phyloP scores from a whole-genome alignment of 768 basidiomycete species.

The Mycena maculata region DNA sequence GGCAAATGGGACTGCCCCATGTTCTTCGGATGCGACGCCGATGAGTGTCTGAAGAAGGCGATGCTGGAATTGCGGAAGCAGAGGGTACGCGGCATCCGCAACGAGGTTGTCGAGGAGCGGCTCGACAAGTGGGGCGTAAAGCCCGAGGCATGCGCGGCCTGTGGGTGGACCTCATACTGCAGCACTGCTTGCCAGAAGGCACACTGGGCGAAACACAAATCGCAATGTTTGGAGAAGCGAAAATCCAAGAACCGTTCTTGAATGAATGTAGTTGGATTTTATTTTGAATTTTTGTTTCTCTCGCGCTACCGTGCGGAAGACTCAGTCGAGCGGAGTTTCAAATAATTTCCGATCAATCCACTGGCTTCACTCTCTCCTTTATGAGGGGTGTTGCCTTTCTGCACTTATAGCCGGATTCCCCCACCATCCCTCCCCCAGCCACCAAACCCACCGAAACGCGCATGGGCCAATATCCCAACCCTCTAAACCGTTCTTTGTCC shows the following conservation, averaged over 20 bases:
- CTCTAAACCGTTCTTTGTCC: too few relatives aligned
- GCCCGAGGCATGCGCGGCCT: constrained; percentile 38
- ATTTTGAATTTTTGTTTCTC: too few relatives aligned
- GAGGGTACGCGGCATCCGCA: constrained; percentile 38
- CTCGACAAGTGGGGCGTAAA: constrained; percentile 40
- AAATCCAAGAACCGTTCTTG: not conserved
- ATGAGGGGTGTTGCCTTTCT: too few relatives aligned
- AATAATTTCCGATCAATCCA: too few relatives aligned
- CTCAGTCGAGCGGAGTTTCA: too few relatives aligned
- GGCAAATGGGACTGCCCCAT: constrained; percentile 42
- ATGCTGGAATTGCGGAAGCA: constrained; percentile 32
- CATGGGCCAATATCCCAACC: too few relatives aligned
- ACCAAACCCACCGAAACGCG: too few relatives aligned
- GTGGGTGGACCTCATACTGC: constrained; percentile 38
- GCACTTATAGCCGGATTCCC: too few relatives aligned
- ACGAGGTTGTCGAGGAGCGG: constrained; percentile 40
- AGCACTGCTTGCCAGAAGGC: constrained; percentile 40
- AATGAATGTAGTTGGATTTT: too few relatives aligned
- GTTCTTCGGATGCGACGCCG: constrained; percentile 37
- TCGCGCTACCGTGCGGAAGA: too few relatives aligned
- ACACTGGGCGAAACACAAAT: constrained; percentile 39
- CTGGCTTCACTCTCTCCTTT: too few relatives aligned
- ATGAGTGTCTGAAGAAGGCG: constrained; percentile 35
- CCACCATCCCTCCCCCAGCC: too few relatives aligned
- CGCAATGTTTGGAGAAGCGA: constrained; percentile 26